Evolutionary conservation across 768 basidiomycete genomes (phyloP).

Genomic region (Agrocybe pediades): DNA sequence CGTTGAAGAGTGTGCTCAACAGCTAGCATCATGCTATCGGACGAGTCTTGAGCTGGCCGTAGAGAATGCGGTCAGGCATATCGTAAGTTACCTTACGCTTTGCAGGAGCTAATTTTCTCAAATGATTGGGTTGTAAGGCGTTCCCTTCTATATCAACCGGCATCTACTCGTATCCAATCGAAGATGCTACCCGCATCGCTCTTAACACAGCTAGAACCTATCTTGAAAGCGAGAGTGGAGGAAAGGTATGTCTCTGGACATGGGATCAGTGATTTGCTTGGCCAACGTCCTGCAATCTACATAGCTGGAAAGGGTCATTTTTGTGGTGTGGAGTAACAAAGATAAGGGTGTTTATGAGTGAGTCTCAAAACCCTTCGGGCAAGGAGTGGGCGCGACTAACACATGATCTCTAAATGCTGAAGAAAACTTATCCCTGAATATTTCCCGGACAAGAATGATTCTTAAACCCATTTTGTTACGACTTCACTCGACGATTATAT

Average conservation of each 20-base stretch:
- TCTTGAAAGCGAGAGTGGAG: slow-evolving; percentile 52
- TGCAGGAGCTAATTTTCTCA: too few species aligned
- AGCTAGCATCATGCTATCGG: slow-evolving; percentile 70
- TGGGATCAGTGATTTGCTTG: neutral
- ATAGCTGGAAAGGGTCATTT: slow-evolving; percentile 74
- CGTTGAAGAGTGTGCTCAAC: slow-evolving; percentile 45
- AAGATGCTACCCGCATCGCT: slow-evolving; percentile 72
- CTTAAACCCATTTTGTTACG: too few species aligned
- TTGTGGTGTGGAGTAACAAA: slow-evolving; percentile 69
- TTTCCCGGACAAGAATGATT: too few species aligned
- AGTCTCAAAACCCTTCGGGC: slow-evolving; percentile 18
- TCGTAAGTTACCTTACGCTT: slow-evolving; percentile 65
- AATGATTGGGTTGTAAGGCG: slow-evolving; percentile 54
- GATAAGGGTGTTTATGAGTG: slow-evolving; percentile 71
- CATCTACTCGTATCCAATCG: slow-evolving; percentile 77
- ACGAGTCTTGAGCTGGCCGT: slow-evolving; percentile 63
- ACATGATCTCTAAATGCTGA: slow-evolving; percentile 3
- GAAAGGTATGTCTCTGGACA: slow-evolving; percentile 37
- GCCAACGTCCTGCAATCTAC: neutral
- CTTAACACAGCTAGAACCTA: slow-evolving; percentile 58
- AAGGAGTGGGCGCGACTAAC: too few species aligned
- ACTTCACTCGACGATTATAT: too few species aligned
- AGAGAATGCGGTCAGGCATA: slow-evolving; percentile 58
- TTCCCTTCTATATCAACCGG: slow-evolving; percentile 83
- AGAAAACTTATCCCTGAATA: slow-evolving; percentile 61